Conservation (phyloP, 225 moss, liverwort and hornwort genomes). For the Pleurozium schreberi region DNA sequence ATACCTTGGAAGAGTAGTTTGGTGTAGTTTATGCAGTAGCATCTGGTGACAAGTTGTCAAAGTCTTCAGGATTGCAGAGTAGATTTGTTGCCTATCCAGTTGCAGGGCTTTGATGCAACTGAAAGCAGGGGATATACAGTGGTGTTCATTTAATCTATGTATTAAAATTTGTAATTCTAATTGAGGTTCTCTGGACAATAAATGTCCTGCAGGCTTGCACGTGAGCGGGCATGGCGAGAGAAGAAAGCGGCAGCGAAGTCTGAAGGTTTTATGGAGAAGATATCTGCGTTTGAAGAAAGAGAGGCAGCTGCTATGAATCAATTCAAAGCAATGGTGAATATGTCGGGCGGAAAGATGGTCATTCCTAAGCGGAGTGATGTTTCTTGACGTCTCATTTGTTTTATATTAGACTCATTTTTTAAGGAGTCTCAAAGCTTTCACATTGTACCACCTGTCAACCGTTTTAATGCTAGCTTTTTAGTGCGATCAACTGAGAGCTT, state of each 20-base stretch:
- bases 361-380: slow-evolving; percentile 36
- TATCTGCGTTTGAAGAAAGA: slow-evolving; percentile 55
- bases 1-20: neutral
- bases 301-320: slow-evolving; percentile 86
- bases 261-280: slow-evolving; percentile 55
- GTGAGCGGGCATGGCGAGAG: slow-evolving; percentile 65
- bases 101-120: neutral
- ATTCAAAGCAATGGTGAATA: slow-evolving; percentile 65
- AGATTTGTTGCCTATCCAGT: neutral
- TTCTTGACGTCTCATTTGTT: neutral
- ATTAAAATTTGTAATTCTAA: neutral
- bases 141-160: neutral
- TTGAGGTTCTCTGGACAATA: neutral
- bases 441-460: neutral
- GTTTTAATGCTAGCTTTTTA: neutral
- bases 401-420: neutral
- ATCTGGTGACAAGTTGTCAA: neutral
- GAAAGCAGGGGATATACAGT: neutral
- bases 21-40: neutral
- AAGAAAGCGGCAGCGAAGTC: slow-evolving; percentile 54
- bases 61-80: neutral
- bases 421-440: neutral
- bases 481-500: neutral
- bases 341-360: slow-evolving; percentile 77
- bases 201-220: slow-evolving; percentile 42